A percentile compares a stretch with the other conserved stretches of the same genome.
Evolutionary conservation across 257 asterid genomes (phyloP).

Genomic region (Datura wrightii): DNA sequence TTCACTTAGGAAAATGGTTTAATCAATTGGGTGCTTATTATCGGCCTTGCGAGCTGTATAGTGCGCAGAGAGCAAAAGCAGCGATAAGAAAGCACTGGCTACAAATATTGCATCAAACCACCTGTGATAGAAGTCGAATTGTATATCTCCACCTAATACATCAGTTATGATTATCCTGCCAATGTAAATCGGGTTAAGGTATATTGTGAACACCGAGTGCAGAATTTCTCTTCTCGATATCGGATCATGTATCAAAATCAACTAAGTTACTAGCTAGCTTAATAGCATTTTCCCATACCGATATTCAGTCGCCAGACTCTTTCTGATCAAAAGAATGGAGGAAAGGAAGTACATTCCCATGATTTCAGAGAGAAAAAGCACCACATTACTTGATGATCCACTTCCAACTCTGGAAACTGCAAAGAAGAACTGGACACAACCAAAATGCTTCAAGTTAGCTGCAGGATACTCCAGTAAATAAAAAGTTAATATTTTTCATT

Average conservation of each 20-base stretch:
- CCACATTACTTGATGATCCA: constrained; percentile 98
- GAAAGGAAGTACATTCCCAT: constrained; percentile 99
- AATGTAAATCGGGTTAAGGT: neutral
- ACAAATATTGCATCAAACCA: constrained; percentile 98
- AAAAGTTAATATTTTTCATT: neutral
- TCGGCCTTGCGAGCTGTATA: constrained; percentile 93
- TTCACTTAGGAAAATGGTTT: constrained; percentile 20
- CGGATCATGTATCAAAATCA: constrained; percentile 9
- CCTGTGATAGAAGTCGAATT: constrained; percentile 92
- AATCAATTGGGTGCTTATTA: constrained; percentile 88
- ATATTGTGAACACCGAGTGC: neutral
- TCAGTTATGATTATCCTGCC: constrained; percentile 93
- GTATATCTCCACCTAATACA: constrained; percentile 94
- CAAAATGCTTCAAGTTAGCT: constrained; percentile 30
- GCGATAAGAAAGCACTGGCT: constrained; percentile 93
- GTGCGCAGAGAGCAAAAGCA: constrained; percentile 91
- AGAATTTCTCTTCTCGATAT: neutral
- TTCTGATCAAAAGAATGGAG: constrained; percentile 86
- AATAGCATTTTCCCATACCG: constrained; percentile 49
- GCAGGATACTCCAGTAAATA: neutral
- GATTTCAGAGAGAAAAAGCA: constrained; percentile 97
- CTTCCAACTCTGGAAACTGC: constrained; percentile 99
- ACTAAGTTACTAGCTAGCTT: neutral
- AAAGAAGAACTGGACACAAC: constrained; percentile 84
- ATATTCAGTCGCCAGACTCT: constrained; percentile 96